These are phyloP conservation scores for Senna tora DNA, from an alignment of 306 rosid genomes.

Conservation along the genomic window DNA sequence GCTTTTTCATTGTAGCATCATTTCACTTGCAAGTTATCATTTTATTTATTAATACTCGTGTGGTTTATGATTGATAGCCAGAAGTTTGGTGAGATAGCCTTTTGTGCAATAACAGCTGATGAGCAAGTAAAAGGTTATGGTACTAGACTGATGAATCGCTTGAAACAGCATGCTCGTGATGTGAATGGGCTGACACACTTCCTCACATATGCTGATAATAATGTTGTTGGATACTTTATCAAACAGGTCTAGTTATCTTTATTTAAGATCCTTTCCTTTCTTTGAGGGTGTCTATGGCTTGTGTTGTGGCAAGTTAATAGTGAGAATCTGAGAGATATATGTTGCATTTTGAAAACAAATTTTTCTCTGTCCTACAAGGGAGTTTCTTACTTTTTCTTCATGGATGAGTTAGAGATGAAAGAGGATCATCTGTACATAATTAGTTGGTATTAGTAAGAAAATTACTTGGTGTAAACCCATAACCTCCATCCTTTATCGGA, in stretches of 20 bases:
- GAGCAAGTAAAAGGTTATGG: conserved; percentile 86
- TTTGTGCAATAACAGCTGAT: conserved; percentile 76
- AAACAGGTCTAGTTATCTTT: conserved; percentile 73
- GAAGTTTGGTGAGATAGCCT: conserved; percentile 73
- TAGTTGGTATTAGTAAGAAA: background rate
- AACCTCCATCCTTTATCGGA: background rate
- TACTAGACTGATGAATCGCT: conserved; percentile 91
- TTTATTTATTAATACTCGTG: conserved; percentile 24
- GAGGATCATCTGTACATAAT: conserved; percentile 16
- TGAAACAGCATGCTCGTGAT: conserved; percentile 92
- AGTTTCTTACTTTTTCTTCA: background rate
- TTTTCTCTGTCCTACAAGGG: conserved; percentile 2
- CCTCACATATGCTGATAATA: conserved; percentile 97
- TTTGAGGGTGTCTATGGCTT: background rate
- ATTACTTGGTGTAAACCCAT: conserved; percentile 2
- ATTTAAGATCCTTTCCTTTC: conserved; percentile 33
- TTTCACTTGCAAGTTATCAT: background rate
- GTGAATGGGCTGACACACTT: conserved; percentile 94
- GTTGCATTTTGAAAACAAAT: conserved; percentile 27
- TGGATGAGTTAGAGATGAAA: conserved; percentile 7
- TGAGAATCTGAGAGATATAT: conserved; percentile 6
- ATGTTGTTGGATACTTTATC: conserved; percentile 96
- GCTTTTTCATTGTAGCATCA: background rate
- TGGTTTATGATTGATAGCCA: conserved; percentile 56
- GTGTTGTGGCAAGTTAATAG: conserved; percentile 12